Evolutionary conservation across 2,329 filamentous ascomycete genomes (phyloP).

Genomic region (Dothideomycetes sp.): DNA sequence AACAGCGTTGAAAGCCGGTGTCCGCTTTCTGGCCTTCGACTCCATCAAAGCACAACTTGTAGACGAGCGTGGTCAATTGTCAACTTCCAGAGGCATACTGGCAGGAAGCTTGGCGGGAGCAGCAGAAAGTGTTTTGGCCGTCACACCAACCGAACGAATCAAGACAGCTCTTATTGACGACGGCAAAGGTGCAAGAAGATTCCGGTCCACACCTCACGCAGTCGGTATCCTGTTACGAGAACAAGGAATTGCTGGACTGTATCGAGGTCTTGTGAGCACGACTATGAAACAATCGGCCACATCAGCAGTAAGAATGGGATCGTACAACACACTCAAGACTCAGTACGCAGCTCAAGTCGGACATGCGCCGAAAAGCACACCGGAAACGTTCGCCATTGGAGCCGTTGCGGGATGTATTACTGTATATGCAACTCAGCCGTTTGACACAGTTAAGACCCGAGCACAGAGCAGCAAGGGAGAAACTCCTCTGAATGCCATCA

Average conservation of each 20-base stretch:
- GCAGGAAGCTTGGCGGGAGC: constrained; percentile 24
- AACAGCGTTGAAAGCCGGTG: constrained; percentile 26
- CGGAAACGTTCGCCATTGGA: constrained; percentile 22
- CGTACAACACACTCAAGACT: constrained; percentile 38
- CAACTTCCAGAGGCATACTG: constrained; percentile 21
- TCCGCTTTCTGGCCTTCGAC: constrained; percentile 26
- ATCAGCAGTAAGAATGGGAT: constrained; percentile 40
- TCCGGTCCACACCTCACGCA: constrained; percentile 16
- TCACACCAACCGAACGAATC: constrained; percentile 26
- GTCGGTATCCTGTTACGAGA: constrained; percentile 25
- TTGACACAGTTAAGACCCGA: constrained; percentile 35
- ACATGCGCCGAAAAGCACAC: constrained; percentile 19
- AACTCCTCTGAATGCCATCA: constrained; percentile 21
- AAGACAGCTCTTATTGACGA: constrained; percentile 28
- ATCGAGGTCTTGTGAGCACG: constrained; percentile 37
- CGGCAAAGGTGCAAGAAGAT: constrained; percentile 19
- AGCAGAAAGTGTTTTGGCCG: constrained; percentile 23
- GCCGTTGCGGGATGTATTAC: constrained; percentile 27
- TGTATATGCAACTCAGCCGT: constrained; percentile 35
- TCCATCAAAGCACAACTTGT: constrained; percentile 22
- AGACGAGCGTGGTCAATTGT: constrained; percentile 22
- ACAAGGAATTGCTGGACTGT: constrained; percentile 35
- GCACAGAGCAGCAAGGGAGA: constrained; percentile 27
- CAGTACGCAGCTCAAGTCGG: constrained; percentile 23
- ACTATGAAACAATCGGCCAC: constrained; percentile 42